Base-by-base conservation (phyloP, 176 grass and related monocot species). In the Paspalum vaginatum region DNA sequence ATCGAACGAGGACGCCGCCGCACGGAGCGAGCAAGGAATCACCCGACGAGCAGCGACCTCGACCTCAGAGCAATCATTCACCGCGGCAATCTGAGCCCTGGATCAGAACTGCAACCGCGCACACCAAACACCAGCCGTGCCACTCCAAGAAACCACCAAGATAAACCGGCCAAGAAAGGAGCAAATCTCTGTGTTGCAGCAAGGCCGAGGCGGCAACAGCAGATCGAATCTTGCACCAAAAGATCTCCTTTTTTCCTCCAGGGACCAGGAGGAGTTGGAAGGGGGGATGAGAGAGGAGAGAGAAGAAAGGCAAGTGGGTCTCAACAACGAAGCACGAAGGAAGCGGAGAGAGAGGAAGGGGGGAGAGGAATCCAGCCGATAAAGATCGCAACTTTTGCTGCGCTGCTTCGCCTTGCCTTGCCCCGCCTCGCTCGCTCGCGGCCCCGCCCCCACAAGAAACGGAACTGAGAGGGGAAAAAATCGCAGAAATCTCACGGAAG, bases 381-480 rank as follows among this genome's bases (percentile, higher is more conserved):
- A 90, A 92, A 90, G 87, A 92, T 76, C 43, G 52, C 62, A 83
- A 68, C 72, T 84, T 80, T 80, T 17, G 65, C 78, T 16, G 76
- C 75, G 14, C 40, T 85, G 63, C 65, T 42, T 25, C 48, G 75
- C 68, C 44, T 79, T 17, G 44, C 56, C 71, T 9, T 1, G 32
- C 6, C 27, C 11, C 27, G 53, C 53, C 18, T 73, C 22, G 24
- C 18, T 20, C 42, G 18, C 38, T 72, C 70, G 58, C 18, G 16
- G 56, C 55, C 78, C 43, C 4, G 8, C 54, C 54, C 79, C 72
- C 72, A 69, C 76, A 80, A 68, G 69, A 79, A 86, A 62, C 76
- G 32, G 27, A 62, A 43, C 18, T 24, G 51, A 60, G 7, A 14
- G 47, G 51, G 51, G 10, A 13, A 27, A 61, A 50, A 71, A 45